These are phyloP conservation scores for Phylloporus rhodoxanthus DNA, from an alignment of 768 basidiomycete genomes.

Conservation along the genomic window DNA sequence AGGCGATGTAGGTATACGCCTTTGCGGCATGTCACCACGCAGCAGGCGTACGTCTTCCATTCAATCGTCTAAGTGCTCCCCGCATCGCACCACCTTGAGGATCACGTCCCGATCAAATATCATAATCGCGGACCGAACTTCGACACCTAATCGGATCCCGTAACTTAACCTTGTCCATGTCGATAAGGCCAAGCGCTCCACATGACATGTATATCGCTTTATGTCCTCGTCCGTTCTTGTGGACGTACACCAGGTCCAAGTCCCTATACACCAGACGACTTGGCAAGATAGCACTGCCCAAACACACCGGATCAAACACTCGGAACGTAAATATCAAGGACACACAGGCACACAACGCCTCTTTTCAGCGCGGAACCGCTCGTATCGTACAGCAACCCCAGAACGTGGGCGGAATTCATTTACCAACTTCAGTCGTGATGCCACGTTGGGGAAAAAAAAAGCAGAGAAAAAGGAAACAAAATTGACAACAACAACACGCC, in stretches of 20 bases:
- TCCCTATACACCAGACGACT: not conserved
- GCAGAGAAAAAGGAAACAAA: not conserved
- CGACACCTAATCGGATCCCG: constrained; percentile 10
- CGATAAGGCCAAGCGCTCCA: constrained; percentile 10
- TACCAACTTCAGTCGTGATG: not conserved
- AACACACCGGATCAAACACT: constrained; percentile 12
- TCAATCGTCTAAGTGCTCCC: not conserved
- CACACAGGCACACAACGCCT: not conserved
- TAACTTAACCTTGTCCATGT: constrained; percentile 7
- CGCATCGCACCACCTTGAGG: constrained; percentile 13
- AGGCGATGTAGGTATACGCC: constrained; percentile 9
- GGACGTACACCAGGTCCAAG: not conserved
- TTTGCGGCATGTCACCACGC: constrained; percentile 2
- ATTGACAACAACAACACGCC: not conserved
- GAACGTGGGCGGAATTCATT: constrained; percentile 20
- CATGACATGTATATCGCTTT: constrained; percentile 13
- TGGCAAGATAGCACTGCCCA: not conserved
- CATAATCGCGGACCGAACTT: not conserved
- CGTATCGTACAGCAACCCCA: constrained; percentile 17
- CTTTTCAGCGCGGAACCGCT: constrained; percentile 15
- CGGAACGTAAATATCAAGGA: not conserved
- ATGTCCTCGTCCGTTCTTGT: constrained; percentile 7
- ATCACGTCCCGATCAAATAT: constrained; percentile 14
- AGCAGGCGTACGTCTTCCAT: constrained; percentile 19
- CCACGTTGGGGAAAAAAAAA: not conserved